These are phyloP conservation scores for Colletotrichum costaricense DNA, from an alignment of 2,329 filamentous ascomycete species.

Conservation along the genomic window DNA sequence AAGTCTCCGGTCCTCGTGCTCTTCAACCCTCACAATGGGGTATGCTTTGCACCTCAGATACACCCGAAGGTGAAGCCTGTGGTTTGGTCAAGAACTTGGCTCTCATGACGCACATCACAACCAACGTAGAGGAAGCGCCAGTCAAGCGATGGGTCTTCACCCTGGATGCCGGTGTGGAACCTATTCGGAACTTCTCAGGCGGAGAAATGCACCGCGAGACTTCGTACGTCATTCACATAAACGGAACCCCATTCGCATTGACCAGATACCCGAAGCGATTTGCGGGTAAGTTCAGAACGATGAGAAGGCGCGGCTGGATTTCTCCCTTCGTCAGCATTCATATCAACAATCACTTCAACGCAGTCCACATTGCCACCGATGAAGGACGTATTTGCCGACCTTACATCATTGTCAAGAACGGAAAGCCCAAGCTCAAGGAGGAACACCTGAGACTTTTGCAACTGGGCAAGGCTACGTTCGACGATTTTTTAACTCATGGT, in stretches of 20 bases:
- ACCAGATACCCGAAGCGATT: conserved; percentile 90
- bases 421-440: conserved; percentile 81
- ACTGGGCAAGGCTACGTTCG: conserved; percentile 87
- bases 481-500: conserved; percentile 90
- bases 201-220: conserved; percentile 88
- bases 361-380: conserved; percentile 95
- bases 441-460: conserved; percentile 85
- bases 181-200: conserved; percentile 77
- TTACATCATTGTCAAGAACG: conserved; percentile 93
- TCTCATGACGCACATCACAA: conserved; percentile 99
- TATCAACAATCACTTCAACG: conserved; percentile 91
- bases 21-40: conserved; percentile 98
- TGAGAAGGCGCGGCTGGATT: conserved; percentile 89
- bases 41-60: conserved; percentile 97
- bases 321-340: conserved; percentile 98
- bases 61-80: conserved; percentile 97
- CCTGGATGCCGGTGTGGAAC: conserved; percentile 85
- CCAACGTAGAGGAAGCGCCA: conserved; percentile 91
- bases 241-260: conserved; percentile 91
- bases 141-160: conserved; percentile 88
- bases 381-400: conserved; percentile 97
- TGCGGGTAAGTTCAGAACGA: conserved; percentile 83
- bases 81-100: conserved; percentile 98
- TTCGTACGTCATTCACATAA: conserved; percentile 91
- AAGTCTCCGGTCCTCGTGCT: conserved; percentile 94